Evolutionary conservation across 2,329 filamentous ascomycete species (phyloP).

Genomic region (Ophiocordyceps sinensis): DNA sequence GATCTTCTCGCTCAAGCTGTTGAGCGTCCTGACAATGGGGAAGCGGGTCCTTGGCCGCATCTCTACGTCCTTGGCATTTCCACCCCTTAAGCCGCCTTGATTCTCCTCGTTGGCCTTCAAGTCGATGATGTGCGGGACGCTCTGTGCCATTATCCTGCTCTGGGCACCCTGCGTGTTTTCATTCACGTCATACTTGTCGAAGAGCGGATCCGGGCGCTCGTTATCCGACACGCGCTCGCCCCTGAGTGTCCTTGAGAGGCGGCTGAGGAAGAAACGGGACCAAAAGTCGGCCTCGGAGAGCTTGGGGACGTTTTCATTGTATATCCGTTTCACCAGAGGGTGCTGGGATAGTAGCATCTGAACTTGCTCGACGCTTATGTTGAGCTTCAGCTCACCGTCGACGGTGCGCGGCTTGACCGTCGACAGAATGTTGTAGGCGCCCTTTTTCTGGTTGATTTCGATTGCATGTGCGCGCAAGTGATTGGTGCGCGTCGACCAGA

Average conservation of each 20-base stretch:
- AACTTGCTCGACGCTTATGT: constrained; percentile 82
- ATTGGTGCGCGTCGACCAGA: constrained; percentile 83
- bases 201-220: constrained; percentile 61
- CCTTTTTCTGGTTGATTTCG: constrained; percentile 71
- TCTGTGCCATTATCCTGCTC: constrained; percentile 41
- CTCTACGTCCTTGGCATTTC: constrained; percentile 78
- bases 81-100: constrained; percentile 64
- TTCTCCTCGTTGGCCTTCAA: constrained; percentile 92
- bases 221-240: constrained; percentile 73
- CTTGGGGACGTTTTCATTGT: constrained; percentile 83
- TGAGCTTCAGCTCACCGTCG: constrained; percentile 52
- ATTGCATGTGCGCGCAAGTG: constrained; percentile 82
- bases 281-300: constrained; percentile 73
- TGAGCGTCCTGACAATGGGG: constrained; percentile 78
- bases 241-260: constrained; percentile 78
- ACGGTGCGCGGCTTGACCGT: constrained; percentile 56
- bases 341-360: constrained; percentile 89
- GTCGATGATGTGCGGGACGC: constrained; percentile 81
- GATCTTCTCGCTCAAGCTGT: constrained; percentile 84
- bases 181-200: constrained; percentile 73
- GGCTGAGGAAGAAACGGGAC: constrained; percentile 85
- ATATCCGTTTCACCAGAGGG: constrained; percentile 75
- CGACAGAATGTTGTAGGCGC: constrained; percentile 86
- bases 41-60: constrained; percentile 76
- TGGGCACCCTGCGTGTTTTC: constrained; percentile 45